A percentile compares a stretch with the other conserved stretches of the same genome.
These are phyloP conservation scores for Mallotus japonicus DNA, from an alignment of 441 rosid species.

Conservation along the genomic window DNA sequence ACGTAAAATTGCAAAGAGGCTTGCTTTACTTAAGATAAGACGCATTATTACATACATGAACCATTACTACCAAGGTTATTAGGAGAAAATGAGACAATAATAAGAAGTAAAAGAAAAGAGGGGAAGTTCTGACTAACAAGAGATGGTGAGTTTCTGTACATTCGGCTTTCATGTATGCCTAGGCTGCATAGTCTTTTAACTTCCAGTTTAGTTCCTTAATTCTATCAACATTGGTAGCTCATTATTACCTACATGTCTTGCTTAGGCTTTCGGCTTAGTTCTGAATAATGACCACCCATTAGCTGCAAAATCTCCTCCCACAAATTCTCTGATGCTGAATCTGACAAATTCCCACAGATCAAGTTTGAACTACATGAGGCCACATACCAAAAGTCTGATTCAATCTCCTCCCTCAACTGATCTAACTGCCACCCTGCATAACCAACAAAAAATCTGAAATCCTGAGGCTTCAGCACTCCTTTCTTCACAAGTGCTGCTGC, in stretches of 20 bases:
- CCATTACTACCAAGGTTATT: background rate
- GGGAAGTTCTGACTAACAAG: background rate
- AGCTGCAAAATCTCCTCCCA: conserved; percentile 92
- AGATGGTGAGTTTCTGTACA: conserved; percentile 44
- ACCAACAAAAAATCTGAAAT: conserved; percentile 84
- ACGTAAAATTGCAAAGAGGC: background rate
- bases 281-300: conserved; percentile 89
- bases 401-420: conserved; percentile 84
- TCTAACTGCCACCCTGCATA: conserved; percentile 93
- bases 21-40: background rate
- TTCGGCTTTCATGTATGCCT: conserved; percentile 34
- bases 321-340: conserved; percentile 51
- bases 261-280: conserved; percentile 87
- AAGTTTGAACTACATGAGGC: conserved; percentile 83
- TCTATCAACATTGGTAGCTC: conserved; percentile 6
- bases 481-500: conserved; percentile 75
- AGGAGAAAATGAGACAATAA: background rate
- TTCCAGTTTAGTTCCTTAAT: conserved; percentile 22
- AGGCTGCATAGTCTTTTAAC: conserved; percentile 17
- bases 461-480: conserved; percentile 73
- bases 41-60: background rate
- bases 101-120: background rate
- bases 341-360: conserved; percentile 47
- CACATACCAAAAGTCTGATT: conserved; percentile 73
- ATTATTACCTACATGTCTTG: conserved; percentile 57